Conservation (phyloP, 805 yeast genomes). For the Yarrowia bubula region DNA sequence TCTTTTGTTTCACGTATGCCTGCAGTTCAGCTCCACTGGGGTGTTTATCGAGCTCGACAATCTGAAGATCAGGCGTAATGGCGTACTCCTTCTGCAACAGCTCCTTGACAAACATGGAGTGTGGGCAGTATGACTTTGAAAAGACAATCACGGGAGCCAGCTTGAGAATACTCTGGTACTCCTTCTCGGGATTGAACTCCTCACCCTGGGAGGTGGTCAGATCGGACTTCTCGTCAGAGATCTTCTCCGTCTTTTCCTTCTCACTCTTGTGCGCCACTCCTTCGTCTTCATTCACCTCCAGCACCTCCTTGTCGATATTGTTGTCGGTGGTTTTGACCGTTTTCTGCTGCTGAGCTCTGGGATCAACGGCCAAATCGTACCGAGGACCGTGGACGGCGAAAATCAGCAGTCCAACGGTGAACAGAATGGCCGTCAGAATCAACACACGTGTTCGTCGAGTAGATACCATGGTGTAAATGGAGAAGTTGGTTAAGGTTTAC, state of each 20-base stretch:
- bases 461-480: slow-evolving; percentile 31
- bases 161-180: slow-evolving; percentile 53
- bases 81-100: slow-evolving; percentile 61
- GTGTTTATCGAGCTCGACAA: slow-evolving; percentile 83
- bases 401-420: slow-evolving; percentile 38
- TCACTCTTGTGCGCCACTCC: slow-evolving; percentile 45
- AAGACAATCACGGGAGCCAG: slow-evolving; percentile 44
- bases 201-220: slow-evolving; percentile 35
- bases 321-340: slow-evolving; percentile 27
- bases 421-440: slow-evolving; percentile 45
- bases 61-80: slow-evolving; percentile 66
- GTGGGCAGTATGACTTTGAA: slow-evolving; percentile 62
- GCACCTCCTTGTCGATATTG: slow-evolving; percentile 15
- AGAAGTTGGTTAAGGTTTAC: background rate
- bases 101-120: slow-evolving; percentile 66
- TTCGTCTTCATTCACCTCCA: slow-evolving; percentile 41
- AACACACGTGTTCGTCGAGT: slow-evolving; percentile 44
- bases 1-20: slow-evolving; percentile 58
- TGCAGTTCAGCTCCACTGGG: slow-evolving; percentile 74
- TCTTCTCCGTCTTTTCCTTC: slow-evolving; percentile 36
- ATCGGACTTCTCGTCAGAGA: slow-evolving; percentile 30
- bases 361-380: slow-evolving; percentile 26
- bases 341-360: slow-evolving; percentile 28
- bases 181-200: slow-evolving; percentile 51
- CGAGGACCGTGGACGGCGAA: slow-evolving; percentile 42